Evolutionary conservation across 2,329 filamentous ascomycete genomes (phyloP), one percentile per base, ranked within the genome.

Genomic region (Sporothrix brasiliensis): DNA sequence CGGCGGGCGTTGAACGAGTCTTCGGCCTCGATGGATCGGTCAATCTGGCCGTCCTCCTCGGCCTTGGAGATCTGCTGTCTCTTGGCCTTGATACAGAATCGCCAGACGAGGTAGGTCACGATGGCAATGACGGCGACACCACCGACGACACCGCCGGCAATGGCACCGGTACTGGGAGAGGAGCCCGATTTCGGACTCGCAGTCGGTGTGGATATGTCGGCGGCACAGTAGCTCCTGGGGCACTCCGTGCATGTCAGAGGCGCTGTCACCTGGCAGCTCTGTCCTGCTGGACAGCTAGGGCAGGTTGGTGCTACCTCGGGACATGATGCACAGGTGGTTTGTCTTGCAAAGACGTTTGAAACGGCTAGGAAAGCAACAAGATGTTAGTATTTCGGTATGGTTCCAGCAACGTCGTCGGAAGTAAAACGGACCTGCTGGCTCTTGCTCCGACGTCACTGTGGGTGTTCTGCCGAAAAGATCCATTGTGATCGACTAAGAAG

Each of bases 111-210:
- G 76, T 93, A 97, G 2, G 90, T 90, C 68, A 92, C 78, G 50
- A 92, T 80, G n/a, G 86, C 90, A 68, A 98, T 85, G 60, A 89
- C 85, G n/a, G 86, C 85, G 16, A 98, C 79, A 74, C 93, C 95
- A 73, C 93, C 95, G 56, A 98, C 83, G 11, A 97, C 93, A 74
- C 94, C 94, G 74, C 95, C 95, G 1, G 91, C 94, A 74, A 99
- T 97, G 47, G 92, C 92, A 54, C 94, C 94, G 1, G 90, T 84
- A 75, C 92, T 94, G 9, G 91, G 87, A 9, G 87, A 85, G 13
- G 81, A 81, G 50, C 76, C 77, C 70, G 69, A 74, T 72, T 72
- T 69, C 30, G 73, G 70, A 63, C 49, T 69, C 71, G 75, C 70
- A 53, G 73, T 75, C 53, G 75, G 52, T 19, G 70, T 71, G 47